Base-by-base conservation (phyloP, 345 rosid genomes). In the Raphanus sativus region DNA sequence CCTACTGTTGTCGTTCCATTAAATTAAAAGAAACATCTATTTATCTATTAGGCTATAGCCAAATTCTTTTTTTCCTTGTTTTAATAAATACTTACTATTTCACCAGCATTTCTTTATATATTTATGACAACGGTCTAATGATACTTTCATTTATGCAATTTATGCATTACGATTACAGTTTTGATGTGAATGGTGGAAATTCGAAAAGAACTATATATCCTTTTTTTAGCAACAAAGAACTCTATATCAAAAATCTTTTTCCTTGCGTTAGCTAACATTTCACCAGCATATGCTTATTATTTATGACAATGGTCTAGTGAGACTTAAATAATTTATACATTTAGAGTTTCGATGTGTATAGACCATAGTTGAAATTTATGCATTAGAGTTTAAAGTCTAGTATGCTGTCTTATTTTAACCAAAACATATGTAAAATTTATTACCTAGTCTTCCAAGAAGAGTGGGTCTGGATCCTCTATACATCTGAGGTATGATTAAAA, bases 381-480 rank as follows among this genome's bases (percentile, higher is more conserved):
- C 36, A 32, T 15, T 77, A 11, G 61, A 71, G 30, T 42, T 30
- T 32, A 45, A 59, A 48, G 67, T 65, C 25, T 60, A 77, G 33
- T 30, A 9, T 42, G 36, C 38, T 33, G 10, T 45, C 68, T 72
- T 3, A 25, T 65, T 50, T 6, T 6, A 2, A 62, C 12, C 25
- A 12, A 69, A 17, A 21, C 8, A 45, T 30, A 42, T 16, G 40
- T 6, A 17, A 34, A 15, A 28, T 10, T 55, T 5, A 24, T 45
- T 73, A 79, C 82, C 82, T 42, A 45, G 66, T 69, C 67, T 69
- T 6, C 71, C 75, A 55, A 69, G 66, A 62, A 63, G 75, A 64
- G 75, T 55, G 62, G 55, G 56, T 56, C 38, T 80, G 66, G 83
- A 69, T 64, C 83, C 83, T 66, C 83, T 80, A 70, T 80, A 80